phyloP scores from a whole-genome alignment of 108 stramenopile species.

The Aurantiochytrium sp. region DNA sequence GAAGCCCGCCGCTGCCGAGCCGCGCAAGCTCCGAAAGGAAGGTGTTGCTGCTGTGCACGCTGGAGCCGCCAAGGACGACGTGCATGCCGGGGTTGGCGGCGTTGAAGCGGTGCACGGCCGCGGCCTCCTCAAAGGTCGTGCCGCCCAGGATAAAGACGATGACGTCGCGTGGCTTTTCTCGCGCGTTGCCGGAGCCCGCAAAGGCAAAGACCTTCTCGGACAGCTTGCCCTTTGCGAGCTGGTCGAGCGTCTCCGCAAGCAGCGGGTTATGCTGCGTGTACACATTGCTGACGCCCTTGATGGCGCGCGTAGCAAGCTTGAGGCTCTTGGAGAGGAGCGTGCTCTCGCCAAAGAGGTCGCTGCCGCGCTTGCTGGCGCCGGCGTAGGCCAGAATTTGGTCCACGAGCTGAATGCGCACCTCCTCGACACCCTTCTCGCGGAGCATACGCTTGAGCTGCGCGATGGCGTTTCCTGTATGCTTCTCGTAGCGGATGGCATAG shows the following conservation, averaged over 20 bases:
- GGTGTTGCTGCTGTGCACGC: conserved; percentile 87
- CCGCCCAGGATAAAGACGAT: conserved; percentile 93
- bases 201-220: conserved; percentile 69
- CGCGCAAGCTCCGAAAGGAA: conserved; percentile 80
- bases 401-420: conserved; percentile 79
- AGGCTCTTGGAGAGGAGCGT: conserved; percentile 78
- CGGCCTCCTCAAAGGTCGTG: conserved; percentile 91
- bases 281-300: conserved; percentile 92
- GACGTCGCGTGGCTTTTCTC: conserved; percentile 51
- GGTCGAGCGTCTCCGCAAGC: conserved; percentile 78
- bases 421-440: conserved; percentile 77
- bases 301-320: conserved; percentile 82
- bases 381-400: conserved; percentile 84
- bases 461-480: conserved; percentile 66
- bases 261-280: conserved; percentile 94
- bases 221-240: conserved; percentile 77
- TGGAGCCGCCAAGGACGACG: conserved; percentile 82
- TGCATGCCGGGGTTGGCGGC: conserved; percentile 46
- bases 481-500: conserved; percentile 93
- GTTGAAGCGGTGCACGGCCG: conserved; percentile 80
- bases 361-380: conserved; percentile 49
- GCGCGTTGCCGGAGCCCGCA: conserved; percentile 31
- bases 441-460: conserved; percentile 73
- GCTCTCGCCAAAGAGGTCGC: conserved; percentile 44
- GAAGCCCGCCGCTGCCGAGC: background rate